Percentiles rank a stretch among this genome's conserved stretches.
Evolutionary conservation across 2,329 filamentous ascomycete species (phyloP).

Genomic region (Xylaria sp.): DNA sequence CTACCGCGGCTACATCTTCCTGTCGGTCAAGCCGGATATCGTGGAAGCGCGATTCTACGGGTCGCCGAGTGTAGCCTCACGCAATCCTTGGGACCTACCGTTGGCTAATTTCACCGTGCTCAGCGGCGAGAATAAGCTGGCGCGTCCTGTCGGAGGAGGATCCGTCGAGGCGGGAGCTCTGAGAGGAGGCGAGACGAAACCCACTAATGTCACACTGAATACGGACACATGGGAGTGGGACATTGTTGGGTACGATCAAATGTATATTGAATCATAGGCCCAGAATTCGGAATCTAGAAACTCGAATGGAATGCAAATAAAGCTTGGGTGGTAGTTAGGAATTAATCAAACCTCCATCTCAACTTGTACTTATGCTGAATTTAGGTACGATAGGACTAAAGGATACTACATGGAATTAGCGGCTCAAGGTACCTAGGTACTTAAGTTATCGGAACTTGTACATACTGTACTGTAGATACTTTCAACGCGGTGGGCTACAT

Average conservation of each 20-base stretch:
- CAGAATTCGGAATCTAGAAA: not conserved
- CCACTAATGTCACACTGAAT: slow-evolving; percentile 63
- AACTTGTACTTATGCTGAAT: too few relatives aligned
- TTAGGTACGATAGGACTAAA: too few relatives aligned
- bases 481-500: too few relatives aligned
- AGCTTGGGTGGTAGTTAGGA: not conserved
- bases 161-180: slow-evolving; percentile 64
- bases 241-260: slow-evolving; percentile 45
- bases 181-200: slow-evolving; percentile 56
- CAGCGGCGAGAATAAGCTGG: slow-evolving; percentile 67
- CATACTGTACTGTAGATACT: too few relatives aligned
- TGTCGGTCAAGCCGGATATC: slow-evolving; percentile 65
- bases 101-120: slow-evolving; percentile 76
- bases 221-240: slow-evolving; percentile 46
- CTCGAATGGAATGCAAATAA: not conserved
- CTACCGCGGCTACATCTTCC: slow-evolving; percentile 77
- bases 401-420: too few relatives aligned
- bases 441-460: too few relatives aligned
- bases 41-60: slow-evolving; percentile 73
- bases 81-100: slow-evolving; percentile 72
- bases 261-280: slow-evolving; percentile 42
- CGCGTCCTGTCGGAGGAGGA: slow-evolving; percentile 55
- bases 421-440: too few relatives aligned
- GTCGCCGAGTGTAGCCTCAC: slow-evolving; percentile 64
- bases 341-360: too few relatives aligned